Percentiles rank a stretch among this genome's conserved stretches.
These are phyloP conservation scores for Clathrus columnatus DNA, from an alignment of 768 basidiomycete genomes.

Conservation along the genomic window DNA sequence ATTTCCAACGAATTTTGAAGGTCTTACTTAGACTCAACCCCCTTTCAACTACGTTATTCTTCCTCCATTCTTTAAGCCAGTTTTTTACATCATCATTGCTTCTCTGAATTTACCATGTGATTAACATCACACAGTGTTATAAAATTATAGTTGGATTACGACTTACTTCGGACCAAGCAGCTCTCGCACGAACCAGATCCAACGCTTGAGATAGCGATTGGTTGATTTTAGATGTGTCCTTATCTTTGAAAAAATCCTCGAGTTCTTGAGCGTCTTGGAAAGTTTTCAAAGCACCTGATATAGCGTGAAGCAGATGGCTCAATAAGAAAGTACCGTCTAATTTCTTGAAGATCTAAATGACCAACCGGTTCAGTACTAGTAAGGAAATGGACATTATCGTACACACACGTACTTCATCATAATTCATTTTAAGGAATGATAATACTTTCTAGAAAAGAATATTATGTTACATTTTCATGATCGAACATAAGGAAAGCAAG, in stretches of 20 bases:
- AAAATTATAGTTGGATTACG: no score
- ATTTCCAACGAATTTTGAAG: neutral
- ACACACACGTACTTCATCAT: conserved; percentile 50
- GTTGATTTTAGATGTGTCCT: conserved; percentile 62
- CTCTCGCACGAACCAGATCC: conserved; percentile 55
- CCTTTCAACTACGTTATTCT: neutral
- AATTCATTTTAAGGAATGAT: conserved; percentile 62
- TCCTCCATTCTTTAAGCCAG: conserved; percentile 43
- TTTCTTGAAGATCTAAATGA: conserved; percentile 49
- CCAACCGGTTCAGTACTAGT: conserved; percentile 3
- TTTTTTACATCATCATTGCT: conserved; percentile 45
- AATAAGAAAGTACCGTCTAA: conserved; percentile 64
- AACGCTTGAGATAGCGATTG: conserved; percentile 56
- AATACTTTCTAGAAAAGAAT: conserved; percentile 27
- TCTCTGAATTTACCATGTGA: conserved; percentile 32
- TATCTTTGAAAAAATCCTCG: conserved; percentile 68
- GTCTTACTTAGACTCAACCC: neutral
- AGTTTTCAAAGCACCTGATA: conserved; percentile 44
- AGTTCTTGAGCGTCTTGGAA: conserved; percentile 56
- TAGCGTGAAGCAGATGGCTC: conserved; percentile 42
- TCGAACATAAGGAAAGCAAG: neutral
- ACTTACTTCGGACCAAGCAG: conserved; percentile 54
- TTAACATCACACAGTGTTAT: neutral
- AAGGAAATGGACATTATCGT: conserved; percentile 30
- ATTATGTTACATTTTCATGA: conserved; percentile 21